Evolutionary conservation across 1,139 yeast species (phyloP).

Genomic region (Lodderomyces margitis): DNA sequence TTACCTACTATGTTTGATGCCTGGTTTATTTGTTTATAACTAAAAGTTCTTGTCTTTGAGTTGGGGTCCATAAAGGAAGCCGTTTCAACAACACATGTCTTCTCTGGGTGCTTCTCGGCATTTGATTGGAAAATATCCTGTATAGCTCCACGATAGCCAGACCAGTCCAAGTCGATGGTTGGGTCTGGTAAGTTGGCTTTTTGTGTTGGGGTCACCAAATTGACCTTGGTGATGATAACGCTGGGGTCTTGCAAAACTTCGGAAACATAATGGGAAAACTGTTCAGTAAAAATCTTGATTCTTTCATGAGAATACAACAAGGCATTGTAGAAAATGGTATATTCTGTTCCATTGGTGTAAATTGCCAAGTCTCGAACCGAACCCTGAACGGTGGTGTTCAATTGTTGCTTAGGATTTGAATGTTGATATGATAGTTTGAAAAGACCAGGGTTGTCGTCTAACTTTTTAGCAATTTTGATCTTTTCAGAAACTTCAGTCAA

Average conservation of each 20-base stretch:
- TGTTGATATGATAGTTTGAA: constrained; percentile 66
- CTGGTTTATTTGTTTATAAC: constrained; percentile 81
- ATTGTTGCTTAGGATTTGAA: constrained; percentile 37
- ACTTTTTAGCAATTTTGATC: constrained; percentile 47
- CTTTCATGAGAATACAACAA: constrained; percentile 72
- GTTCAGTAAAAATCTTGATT: constrained; percentile 68
- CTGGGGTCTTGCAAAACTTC: constrained; percentile 30
- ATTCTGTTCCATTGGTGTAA: constrained; percentile 31
- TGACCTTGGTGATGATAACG: constrained; percentile 55
- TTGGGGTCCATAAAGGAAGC: constrained; percentile 60
- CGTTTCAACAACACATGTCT: constrained; percentile 91
- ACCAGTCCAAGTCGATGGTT: constrained; percentile 82
- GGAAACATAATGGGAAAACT: constrained; percentile 55
- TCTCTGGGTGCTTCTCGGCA: constrained; percentile 78
- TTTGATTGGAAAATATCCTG: constrained; percentile 90
- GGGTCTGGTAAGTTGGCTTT: constrained; percentile 76
- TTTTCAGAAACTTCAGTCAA: constrained; percentile 57
- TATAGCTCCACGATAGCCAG: constrained; percentile 88
- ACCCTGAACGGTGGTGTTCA: constrained; percentile 49
- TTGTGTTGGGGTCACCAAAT: constrained; percentile 67
- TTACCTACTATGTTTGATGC: constrained; percentile 96
- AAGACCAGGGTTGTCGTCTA: constrained; percentile 60
- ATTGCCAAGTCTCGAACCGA: constrained; percentile 65
- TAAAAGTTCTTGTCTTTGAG: constrained; percentile 66
- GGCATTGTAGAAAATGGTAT: constrained; percentile 66